Base-by-base conservation (phyloP, 371 early-diverging fungal species). In the Lichtheimia hyalospora region DNA sequence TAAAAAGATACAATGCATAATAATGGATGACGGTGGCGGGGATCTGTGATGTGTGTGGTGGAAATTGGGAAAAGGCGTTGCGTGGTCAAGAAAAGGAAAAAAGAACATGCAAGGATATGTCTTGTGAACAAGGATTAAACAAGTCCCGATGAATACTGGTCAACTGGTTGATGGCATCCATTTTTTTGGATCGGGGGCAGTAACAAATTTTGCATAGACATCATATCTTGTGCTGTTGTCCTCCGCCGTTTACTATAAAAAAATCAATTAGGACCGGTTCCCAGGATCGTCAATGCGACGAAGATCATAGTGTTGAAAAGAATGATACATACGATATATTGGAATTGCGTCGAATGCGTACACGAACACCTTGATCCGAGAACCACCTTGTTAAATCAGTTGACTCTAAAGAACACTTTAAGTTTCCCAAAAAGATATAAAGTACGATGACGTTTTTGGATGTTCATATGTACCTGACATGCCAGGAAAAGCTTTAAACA, bases 311-410 rank as follows among this genome's bases (percentile, higher is more conserved):
- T 57, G n/a, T n/a, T 48, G 15, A 12, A 28, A 16, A 25, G n/a
- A 34, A 57, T 34, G 21, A 20, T 57, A 46, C 39, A 34, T 21
- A 18, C 15, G 12, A 3, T 48, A 49, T 21, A 16, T 61, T 56
- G 20, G 60, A 60, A 60, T 87, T 85, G 60, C 85, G 87, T 49
- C 96, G 84, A 55, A 97, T 93, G 24, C 97, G 89, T 54, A 97
- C 93, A 61, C 95, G 94, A 13, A 97, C 75, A 0, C 97, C 97
- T 70, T 97, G 97, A 63, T 96, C 95, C 24, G 96, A 95, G 82
- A 97, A 95, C 10, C 90, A 81, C 55, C 92, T 82, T 14, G 96
- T 93, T 43, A 96, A 68, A 57, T 83, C 85, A 0, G 96, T 97
- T 0, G 96, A 93, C 61, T 94, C 96, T 65, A 88, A 88, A 92